Base-by-base conservation (phyloP, 108 stramenopile species). In the Nannochloropsis gaditana region DNA sequence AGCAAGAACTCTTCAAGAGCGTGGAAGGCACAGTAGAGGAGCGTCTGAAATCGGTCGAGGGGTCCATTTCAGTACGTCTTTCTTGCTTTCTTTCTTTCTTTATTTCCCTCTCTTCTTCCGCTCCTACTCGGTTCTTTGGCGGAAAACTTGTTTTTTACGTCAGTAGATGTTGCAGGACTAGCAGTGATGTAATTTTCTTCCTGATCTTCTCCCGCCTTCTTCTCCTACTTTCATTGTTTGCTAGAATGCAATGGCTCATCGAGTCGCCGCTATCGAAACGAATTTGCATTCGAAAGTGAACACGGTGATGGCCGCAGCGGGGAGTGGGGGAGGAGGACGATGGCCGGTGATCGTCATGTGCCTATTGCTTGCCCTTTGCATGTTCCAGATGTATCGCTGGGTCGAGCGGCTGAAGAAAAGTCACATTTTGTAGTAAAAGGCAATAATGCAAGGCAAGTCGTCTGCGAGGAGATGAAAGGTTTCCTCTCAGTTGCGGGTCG, bases 361-460 rank as follows among this genome's bases (percentile, higher is more conserved):
- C n/a, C 59, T 73, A 15, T 15, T 73, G 59, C 59, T 73, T 1
- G 59, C 19, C 59, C 8, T 73, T n/a, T 73, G 59, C 59, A 73
- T 73, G 59, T 73, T 73, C 59, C 59, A 73, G 59, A 73, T 73
- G 3, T 73, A 73, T n/a, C 59, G 59, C 19, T 73, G 59, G 59
- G 59, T 73, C 19, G 59, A 73, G 8, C 59, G 59, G n/a, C 8
- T 73, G 59, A 73, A 73, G 59, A 73, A 73, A n/a, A 73, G 59
- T n/a, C 59, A 73, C 59, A 73, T 73, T 73, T 73, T 73, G 59
- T 73, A 8, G 31, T 31, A 31, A 31, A 31, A 31, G 31, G 31
- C 31, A 31, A 31, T 31, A 31, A 31, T 31, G 1, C 31, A 31
- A 31, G 31, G 31, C 31, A 31, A 31, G 31, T 31, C 31, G 31